A percentile compares a stretch with the other conserved stretches of the same genome.
Conservation (phyloP, 306 rosid species). For the Castanopsis chinensis region DNA sequence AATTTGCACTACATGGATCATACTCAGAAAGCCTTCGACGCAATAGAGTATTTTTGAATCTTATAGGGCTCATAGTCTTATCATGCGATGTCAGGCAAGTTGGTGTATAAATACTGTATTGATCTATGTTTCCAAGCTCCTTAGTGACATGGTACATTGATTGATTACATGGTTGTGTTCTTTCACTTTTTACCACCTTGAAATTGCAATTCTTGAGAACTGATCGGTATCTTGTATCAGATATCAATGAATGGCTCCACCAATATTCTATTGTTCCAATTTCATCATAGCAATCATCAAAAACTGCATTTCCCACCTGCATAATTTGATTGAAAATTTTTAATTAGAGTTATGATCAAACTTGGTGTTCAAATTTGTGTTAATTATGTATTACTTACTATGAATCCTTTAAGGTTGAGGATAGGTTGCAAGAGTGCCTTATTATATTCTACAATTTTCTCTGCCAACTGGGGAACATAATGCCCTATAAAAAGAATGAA, state of each 20-base stretch:
- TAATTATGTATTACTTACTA: conserved; percentile 38
- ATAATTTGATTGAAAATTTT: background rate
- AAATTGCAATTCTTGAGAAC: conserved; percentile 66
- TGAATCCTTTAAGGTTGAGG: conserved; percentile 70
- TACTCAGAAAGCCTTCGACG: conserved; percentile 56
- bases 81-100: conserved; percentile 28
- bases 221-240: conserved; percentile 62
- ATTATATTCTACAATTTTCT: conserved; percentile 55
- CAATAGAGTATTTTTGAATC: conserved; percentile 55
- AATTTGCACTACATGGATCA: conserved; percentile 77
- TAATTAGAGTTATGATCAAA: background rate
- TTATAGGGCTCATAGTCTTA: conserved; percentile 1
- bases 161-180: conserved; percentile 45
- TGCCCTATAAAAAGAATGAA: conserved; percentile 46
- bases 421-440: conserved; percentile 41
- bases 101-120: conserved; percentile 73
- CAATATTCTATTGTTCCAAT: conserved; percentile 66
- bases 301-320: conserved; percentile 81
- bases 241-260: conserved; percentile 86
- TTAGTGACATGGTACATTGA: conserved; percentile 43
- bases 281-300: conserved; percentile 54
- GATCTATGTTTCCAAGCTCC: conserved; percentile 62
- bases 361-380: background rate
- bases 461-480: conserved; percentile 82
- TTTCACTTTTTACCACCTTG: conserved; percentile 16